phyloP scores from a whole-genome alignment of 179 eudicot genomes.

The Beta macrorhiza region DNA sequence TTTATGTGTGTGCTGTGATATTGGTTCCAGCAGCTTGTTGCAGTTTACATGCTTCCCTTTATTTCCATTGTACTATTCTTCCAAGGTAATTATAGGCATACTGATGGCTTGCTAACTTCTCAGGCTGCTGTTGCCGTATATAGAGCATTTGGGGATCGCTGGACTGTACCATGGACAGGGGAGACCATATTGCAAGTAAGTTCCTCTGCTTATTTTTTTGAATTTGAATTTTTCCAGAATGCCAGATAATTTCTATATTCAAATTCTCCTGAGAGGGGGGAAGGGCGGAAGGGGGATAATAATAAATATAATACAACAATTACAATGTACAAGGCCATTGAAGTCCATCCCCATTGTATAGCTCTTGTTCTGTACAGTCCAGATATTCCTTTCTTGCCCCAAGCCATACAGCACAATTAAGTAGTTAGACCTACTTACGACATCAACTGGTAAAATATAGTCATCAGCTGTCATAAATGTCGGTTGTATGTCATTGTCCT shows the following conservation, averaged over 20 bases:
- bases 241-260: neutral
- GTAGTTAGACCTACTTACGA: too few relatives aligned
- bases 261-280: neutral
- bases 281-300: neutral
- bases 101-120: conserved; percentile 20
- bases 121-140: conserved; percentile 55
- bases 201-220: conserved; percentile 1
- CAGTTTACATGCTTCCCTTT: neutral
- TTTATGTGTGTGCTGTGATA: neutral
- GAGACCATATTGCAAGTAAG: conserved; percentile 75
- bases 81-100: neutral
- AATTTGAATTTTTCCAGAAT: neutral
- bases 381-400: too few relatives aligned
- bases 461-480: too few relatives aligned
- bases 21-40: neutral
- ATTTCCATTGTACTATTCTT: neutral
- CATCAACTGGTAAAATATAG: too few relatives aligned
- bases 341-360: too few relatives aligned
- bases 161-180: conserved; percentile 87
- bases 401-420: too few relatives aligned
- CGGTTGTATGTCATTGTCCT: too few relatives aligned
- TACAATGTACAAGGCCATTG: too few relatives aligned
- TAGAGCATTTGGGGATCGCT: conserved; percentile 55
- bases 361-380: too few relatives aligned
- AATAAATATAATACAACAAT: too few relatives aligned